Base-by-base conservation (phyloP, 768 basidiomycete species). In the Tulasnella sp. region DNA sequence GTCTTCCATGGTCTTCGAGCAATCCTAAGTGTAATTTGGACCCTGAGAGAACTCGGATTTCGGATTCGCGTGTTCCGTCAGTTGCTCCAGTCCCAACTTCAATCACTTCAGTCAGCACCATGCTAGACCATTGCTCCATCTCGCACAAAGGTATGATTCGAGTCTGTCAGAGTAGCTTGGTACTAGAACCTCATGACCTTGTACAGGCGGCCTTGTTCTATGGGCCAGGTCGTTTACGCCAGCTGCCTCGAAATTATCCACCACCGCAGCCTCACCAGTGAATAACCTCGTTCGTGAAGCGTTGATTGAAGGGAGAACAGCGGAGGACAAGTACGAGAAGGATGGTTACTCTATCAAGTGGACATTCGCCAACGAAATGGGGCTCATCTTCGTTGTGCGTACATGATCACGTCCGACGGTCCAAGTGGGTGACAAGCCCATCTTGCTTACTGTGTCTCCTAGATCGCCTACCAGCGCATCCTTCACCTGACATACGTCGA, bases 401-500 rank as follows among this genome's bases (percentile, higher is more conserved):
- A 5, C 61, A 39, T 9, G 61, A 29, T 39, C n/a, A 10, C 55
- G n/a, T n/a, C n/a, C n/a, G n/a, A n/a, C n/a, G n/a, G 42, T 29
- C 10, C 55, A 67, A 16, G 37, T 26, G 9, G n/a, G 61, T 26
- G 37, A 16, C 74, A 37, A n/a, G 48, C 55, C 39, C 61, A 10
- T 15, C 42, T 61, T 55, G 16, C 75, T 69, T 2, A 75, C 32
- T 3, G 1, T 29, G 20, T 20, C 44, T 37, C 51, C 13, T 82
- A 97, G 95, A 95, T 97, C 75, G 95, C 96, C 51, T 99, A 98
- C 86, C 96, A 98, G 82, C 93, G 96, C 77, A 95, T 99, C 79
- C 88, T 99, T 23, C 96, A 97, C 79, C 88, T 99, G 48, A 91
- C 95, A 11, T 99, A 98, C 82, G 92, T 98, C 77, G 94, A 96